These are phyloP conservation scores for Entomortierella chlamydospora DNA, from an alignment of 192 early-diverging fungal species.

Conservation along the genomic window DNA sequence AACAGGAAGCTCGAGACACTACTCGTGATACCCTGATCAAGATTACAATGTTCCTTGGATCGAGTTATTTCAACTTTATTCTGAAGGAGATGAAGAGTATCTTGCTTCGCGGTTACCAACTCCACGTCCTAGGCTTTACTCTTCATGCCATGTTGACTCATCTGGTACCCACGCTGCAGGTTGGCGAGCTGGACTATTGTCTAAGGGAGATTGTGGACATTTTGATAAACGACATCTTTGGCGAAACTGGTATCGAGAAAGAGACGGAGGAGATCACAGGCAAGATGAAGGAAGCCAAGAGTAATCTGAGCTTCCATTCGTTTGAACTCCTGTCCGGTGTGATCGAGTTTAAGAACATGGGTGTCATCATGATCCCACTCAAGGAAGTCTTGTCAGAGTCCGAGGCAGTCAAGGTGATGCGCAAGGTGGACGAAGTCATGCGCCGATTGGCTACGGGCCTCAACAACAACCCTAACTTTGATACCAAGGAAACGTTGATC, in stretches of 20 bases:
- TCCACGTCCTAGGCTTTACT: conserved; percentile 96
- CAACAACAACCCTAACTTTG: conserved; percentile 78
- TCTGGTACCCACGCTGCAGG: conserved; percentile 65
- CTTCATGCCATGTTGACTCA: conserved; percentile 85
- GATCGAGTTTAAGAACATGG: conserved; percentile 75
- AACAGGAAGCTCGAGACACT: conserved; percentile 87
- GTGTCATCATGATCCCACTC: conserved; percentile 81
- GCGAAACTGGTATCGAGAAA: conserved; percentile 87
- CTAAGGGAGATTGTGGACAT: conserved; percentile 77
- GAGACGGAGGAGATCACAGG: conserved; percentile 89
- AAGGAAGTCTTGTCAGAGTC: conserved; percentile 91
- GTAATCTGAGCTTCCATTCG: conserved; percentile 85
- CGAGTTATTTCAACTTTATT: conserved; percentile 88
- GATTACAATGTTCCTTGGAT: conserved; percentile 86
- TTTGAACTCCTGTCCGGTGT: conserved; percentile 86
- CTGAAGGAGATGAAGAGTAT: conserved; percentile 85
- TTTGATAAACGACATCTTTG: conserved; percentile 93
- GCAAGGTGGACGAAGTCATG: conserved; percentile 86
- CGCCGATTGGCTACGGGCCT: conserved; percentile 81
- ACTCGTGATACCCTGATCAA: conserved; percentile 90
- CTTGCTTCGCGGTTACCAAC: conserved; percentile 86
- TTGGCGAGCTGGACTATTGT: conserved; percentile 86
- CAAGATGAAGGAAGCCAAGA: conserved; percentile 92
- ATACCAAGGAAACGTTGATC: conserved; percentile 74
- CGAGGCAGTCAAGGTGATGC: conserved; percentile 77